phyloP scores from a whole-genome alignment of 2,329 filamentous ascomycete genomes.

The Neofusicoccum parvum region DNA sequence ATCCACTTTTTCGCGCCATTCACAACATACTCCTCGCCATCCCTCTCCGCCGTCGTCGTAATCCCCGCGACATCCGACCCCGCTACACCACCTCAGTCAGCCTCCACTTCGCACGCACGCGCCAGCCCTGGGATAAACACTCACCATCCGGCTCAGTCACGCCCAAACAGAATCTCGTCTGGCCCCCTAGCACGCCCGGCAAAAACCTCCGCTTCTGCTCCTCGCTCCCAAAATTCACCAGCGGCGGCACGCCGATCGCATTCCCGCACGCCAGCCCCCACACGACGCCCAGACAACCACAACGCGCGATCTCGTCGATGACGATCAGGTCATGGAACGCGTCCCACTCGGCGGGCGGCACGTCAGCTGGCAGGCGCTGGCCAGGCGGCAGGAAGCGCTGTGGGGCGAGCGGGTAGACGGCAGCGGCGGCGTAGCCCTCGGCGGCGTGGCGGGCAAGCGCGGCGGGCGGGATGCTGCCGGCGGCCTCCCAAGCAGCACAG shows the following conservation, averaged over 20 bases:
- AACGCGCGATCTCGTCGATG: slow-evolving; percentile 38
- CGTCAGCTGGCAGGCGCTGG: slow-evolving; percentile 14
- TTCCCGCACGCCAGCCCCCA: slow-evolving; percentile 29
- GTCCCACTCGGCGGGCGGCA: slow-evolving; percentile 33
- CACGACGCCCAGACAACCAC: slow-evolving; percentile 29
- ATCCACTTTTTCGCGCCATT: slow-evolving; percentile 45
- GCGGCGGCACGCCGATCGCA: slow-evolving; percentile 34
- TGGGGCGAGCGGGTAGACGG: slow-evolving; percentile 18
- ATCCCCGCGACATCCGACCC: slow-evolving; percentile 33
- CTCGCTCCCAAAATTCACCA: slow-evolving; percentile 30
- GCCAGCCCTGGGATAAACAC: not conserved
- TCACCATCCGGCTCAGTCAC: slow-evolving; percentile 31
- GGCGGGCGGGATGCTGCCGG: slow-evolving; percentile 29
- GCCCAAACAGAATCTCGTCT: slow-evolving; percentile 35
- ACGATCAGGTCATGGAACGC: slow-evolving; percentile 42
- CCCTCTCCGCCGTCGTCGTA: slow-evolving; percentile 30
- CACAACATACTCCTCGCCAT: slow-evolving; percentile 39
- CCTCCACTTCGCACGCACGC: too few species aligned
- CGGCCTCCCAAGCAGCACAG: slow-evolving; percentile 32
- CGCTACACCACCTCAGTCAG: not conserved
- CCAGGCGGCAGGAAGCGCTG: not conserved
- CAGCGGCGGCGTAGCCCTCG: slow-evolving; percentile 19
- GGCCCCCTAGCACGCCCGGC: slow-evolving; percentile 32
- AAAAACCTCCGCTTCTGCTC: slow-evolving; percentile 30
- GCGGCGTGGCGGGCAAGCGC: slow-evolving; percentile 32